Percentiles rank a stretch among this genome's conserved stretches.
phyloP scores from a whole-genome alignment of 257 asterid genomes.

The Cinchona pubescens region DNA sequence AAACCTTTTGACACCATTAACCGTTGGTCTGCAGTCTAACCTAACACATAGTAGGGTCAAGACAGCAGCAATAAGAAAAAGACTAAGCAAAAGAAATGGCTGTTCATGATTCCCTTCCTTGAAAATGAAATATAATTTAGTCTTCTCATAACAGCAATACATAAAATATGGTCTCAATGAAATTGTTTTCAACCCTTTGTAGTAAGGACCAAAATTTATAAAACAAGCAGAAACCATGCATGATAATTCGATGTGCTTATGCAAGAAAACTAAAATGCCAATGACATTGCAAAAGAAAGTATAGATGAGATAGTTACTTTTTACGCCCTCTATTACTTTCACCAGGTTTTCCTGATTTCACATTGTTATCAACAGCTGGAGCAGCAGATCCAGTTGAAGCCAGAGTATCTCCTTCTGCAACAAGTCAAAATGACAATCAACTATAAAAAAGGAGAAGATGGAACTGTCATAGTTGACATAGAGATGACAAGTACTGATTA shows the following conservation, averaged over 20 bases:
- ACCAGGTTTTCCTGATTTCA: slow-evolving; percentile 70
- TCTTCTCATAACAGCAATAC: neutral
- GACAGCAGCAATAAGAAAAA: neutral
- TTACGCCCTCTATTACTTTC: slow-evolving; percentile 92
- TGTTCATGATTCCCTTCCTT: neutral
- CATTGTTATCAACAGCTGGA: slow-evolving; percentile 49
- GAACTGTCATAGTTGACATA: neutral
- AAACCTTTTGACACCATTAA: neutral
- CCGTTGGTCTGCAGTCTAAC: neutral
- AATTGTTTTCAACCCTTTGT: neutral
- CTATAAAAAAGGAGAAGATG: neutral
- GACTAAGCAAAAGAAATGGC: neutral
- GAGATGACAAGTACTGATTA: neutral
- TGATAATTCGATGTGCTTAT: neutral
- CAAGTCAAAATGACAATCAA: slow-evolving; percentile 21
- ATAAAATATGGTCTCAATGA: neutral
- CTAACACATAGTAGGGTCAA: neutral
- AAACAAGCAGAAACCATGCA: too few species aligned
- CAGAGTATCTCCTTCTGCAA: slow-evolving; percentile 66
- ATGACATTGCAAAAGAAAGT: neutral
- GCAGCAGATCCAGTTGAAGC: slow-evolving; percentile 52
- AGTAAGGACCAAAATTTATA: neutral
- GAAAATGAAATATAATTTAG: neutral
- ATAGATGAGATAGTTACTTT: slow-evolving; percentile 42
- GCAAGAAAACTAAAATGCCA: neutral